These are phyloP conservation scores for Pseudogymnoascus sp. DNA, from an alignment of 2,329 filamentous ascomycete species.

Conservation along the genomic window DNA sequence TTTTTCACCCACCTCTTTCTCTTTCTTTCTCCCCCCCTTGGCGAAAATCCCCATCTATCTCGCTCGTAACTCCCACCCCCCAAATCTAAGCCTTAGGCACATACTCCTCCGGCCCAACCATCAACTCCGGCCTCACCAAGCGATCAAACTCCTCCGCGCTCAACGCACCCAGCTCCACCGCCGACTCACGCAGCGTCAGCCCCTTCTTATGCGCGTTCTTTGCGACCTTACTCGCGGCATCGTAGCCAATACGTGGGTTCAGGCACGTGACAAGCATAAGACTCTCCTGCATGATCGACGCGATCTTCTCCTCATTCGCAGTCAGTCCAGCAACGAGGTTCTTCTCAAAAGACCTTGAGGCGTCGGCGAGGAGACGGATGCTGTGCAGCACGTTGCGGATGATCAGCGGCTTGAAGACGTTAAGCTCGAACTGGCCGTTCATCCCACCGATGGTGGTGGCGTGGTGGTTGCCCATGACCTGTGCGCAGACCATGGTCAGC, in stretches of 20 bases:
- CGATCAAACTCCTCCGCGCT: slow-evolving; percentile 84
- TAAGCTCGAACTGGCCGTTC: slow-evolving; percentile 97
- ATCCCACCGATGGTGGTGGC: slow-evolving; percentile 90
- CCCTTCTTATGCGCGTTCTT: slow-evolving; percentile 99
- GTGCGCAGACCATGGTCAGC: slow-evolving; percentile 92
- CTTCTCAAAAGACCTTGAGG: slow-evolving; percentile 91
- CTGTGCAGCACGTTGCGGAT: slow-evolving; percentile 95
- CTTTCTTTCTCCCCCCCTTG: too few relatives aligned
- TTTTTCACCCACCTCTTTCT: neutral
- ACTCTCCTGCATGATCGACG: slow-evolving; percentile 84
- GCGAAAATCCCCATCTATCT: neutral
- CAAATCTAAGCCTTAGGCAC: slow-evolving; percentile 3
- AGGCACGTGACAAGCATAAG: slow-evolving; percentile 98
- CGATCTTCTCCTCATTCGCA: slow-evolving; percentile 90
- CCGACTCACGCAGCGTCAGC: slow-evolving; percentile 83
- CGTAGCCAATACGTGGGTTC: slow-evolving; percentile 94
- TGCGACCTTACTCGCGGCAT: slow-evolving; percentile 93
- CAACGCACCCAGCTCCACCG: slow-evolving; percentile 85
- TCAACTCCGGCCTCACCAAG: slow-evolving; percentile 86
- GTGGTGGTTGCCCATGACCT: slow-evolving; percentile 96
- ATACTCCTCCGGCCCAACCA: slow-evolving; percentile 76
- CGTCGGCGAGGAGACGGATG: slow-evolving; percentile 77
- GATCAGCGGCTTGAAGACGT: slow-evolving; percentile 96
- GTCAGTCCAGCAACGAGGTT: slow-evolving; percentile 82
- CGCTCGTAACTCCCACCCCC: neutral